Evolutionary conservation across 106 monocot species (phyloP), one percentile per base, ranked within the genome.

Genomic region (Amphibolis antarctica): DNA sequence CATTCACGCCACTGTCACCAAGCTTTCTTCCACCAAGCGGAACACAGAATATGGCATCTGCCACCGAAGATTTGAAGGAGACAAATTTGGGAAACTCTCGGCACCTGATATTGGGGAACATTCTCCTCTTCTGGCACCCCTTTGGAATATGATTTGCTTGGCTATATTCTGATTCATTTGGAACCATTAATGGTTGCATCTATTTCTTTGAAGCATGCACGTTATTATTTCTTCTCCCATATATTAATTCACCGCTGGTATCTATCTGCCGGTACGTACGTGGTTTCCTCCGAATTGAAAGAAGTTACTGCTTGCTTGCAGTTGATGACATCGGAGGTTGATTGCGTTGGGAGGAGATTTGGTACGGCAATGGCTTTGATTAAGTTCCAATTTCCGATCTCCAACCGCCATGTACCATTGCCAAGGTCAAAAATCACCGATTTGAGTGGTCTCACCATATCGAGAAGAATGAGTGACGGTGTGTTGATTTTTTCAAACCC

Each of bases 381-480:
- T 28, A 60, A 52, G 18, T 71, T 28, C n/a, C 60, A 46, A n/a
- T 42, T 60, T 59, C 70, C 60, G 27, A 18, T 42, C 74, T 64
- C 74, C 25, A 68, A 55, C 19, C 17, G 49, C 22, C 53, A 71
- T 23, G 44, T 19, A 31, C 9, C 50, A 59, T 42, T 50, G 42
- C 25, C 27, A 14, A 43, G 58, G 17, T 24, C 9, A 27, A 84
- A 46, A 58, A 63, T 19, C 59, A 63, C 29, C 59, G 44, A 26
- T 17, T 62, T 63, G 25, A 53, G 3, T 28, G 54, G 52, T 43
- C 45, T 70, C n/a, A 52, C 47, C 70, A 31, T 28, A 9, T 64
- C 59, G 27, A 69, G 63, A 29, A 65, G 24, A 31, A 55, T 63
- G 24, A 56, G 18, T 44, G 55, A 43, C 66, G 80, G 68, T 72